Conservation (phyloP, 257 asterid genomes). For the Nicotiana knightiana region DNA sequence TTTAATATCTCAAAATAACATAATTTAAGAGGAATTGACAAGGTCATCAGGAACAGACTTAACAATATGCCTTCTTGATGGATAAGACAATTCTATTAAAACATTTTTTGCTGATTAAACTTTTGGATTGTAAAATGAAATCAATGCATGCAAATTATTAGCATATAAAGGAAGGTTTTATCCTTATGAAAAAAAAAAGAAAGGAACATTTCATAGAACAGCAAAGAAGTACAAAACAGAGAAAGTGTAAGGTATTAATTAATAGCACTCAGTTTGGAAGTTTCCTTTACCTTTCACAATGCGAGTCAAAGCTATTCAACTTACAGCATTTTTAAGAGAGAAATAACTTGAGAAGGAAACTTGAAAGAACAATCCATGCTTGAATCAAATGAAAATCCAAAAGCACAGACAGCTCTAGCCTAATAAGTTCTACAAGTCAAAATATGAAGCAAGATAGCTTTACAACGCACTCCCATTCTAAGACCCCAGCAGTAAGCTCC, state of each 20-base stretch:
- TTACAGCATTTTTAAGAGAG: neutral
- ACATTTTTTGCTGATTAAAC: neutral
- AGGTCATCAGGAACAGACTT: neutral
- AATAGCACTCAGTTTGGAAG: neutral
- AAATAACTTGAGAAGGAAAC: neutral
- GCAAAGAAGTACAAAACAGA: neutral
- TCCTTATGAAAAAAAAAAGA: too few species aligned
- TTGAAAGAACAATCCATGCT: neutral
- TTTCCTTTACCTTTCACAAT: neutral
- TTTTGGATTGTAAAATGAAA: conserved; percentile 5
- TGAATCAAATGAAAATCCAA: neutral
- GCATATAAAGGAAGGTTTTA: neutral
- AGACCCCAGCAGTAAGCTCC: neutral
- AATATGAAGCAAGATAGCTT: neutral
- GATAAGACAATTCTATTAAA: neutral
- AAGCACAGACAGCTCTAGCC: neutral
- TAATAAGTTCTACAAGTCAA: neutral
- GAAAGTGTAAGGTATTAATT: neutral
- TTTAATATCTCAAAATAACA: neutral
- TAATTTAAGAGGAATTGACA: neutral
- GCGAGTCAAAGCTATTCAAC: neutral
- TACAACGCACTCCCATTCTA: neutral
- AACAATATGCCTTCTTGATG: neutral
- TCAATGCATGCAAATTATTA: neutral
- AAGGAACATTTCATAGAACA: neutral